Evolutionary conservation across 805 yeast species (phyloP).

Genomic region (Metschnikowia henanensis): DNA sequence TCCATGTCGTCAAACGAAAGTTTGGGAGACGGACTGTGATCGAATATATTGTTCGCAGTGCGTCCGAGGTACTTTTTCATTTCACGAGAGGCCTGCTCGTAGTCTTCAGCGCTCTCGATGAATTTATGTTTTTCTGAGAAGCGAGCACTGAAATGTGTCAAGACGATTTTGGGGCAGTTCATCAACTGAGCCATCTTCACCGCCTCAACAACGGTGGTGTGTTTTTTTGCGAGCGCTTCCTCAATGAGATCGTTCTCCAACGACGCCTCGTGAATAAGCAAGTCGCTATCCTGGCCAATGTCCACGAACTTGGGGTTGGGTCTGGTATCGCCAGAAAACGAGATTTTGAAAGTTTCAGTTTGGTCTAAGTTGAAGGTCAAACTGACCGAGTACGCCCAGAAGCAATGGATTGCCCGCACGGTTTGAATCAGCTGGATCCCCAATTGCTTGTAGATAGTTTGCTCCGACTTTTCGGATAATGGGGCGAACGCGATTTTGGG

Average conservation of each 20-base stretch:
- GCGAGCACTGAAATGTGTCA: constrained; percentile 94
- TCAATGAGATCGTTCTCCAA: constrained; percentile 73
- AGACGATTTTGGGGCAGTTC: constrained; percentile 67
- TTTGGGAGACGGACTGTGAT: constrained; percentile 11
- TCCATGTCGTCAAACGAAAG: constrained; percentile 30
- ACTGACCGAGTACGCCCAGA: constrained; percentile 67
- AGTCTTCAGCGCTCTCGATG: constrained; percentile 23
- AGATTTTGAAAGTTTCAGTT: constrained; percentile 54
- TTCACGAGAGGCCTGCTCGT: constrained; percentile 22
- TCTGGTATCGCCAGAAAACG: constrained; percentile 95
- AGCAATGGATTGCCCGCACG: constrained; percentile 83
- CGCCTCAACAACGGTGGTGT: constrained; percentile 89
- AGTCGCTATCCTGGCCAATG: constrained; percentile 65
- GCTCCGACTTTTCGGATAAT: constrained; percentile 10
- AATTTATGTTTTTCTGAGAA: constrained; percentile 47
- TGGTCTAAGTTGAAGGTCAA: constrained; percentile 50
- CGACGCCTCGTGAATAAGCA: constrained; percentile 92
- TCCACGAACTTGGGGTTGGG: constrained; percentile 68
- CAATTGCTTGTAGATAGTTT: constrained; percentile 39
- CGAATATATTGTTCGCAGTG: constrained; percentile 26
- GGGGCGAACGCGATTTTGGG: constrained; percentile 21
- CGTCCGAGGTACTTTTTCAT: constrained; percentile 30
- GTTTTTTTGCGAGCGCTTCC: constrained; percentile 82
- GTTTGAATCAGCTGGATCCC: constrained; percentile 49
- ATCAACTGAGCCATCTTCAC: constrained; percentile 64